Evolutionary conservation across 208 protist species (phyloP).

Genomic region (Leishmania lainsoni): DNA sequence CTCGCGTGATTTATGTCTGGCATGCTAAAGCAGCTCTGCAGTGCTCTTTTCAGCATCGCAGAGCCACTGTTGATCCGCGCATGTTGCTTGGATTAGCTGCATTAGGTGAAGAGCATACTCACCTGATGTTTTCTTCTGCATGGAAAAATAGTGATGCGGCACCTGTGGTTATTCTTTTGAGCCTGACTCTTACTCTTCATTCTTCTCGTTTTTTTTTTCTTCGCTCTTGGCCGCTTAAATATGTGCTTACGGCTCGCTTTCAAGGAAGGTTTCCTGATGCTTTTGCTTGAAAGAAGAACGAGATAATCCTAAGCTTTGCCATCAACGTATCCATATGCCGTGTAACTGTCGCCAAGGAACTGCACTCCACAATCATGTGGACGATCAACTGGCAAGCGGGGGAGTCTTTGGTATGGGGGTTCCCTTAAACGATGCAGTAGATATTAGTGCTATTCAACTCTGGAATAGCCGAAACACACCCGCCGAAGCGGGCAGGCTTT

Average conservation of each 20-base stretch:
- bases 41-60: not conserved
- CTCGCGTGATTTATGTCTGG: not conserved
- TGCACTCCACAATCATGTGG: conserved; percentile 79
- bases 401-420: conserved; percentile 73
- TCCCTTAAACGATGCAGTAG: conserved; percentile 67
- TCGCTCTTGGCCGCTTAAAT: not conserved
- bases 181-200: not conserved
- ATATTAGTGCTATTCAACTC: conserved; percentile 59
- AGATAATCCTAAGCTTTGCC: not conserved
- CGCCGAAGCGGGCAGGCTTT: conserved; percentile 54
- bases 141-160: conserved; percentile 5
- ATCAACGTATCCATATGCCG: conserved; percentile 48
- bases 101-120: not conserved
- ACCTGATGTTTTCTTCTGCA: not conserved
- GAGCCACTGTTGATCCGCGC: not conserved
- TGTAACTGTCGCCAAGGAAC: conserved; percentile 83
- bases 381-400: conserved; percentile 61
- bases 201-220: not conserved
- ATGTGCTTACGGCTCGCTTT: not conserved
- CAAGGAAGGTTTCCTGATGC: not conserved
- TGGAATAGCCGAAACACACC: conserved; percentile 70
- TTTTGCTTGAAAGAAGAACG: not conserved
- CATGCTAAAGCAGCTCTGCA: not conserved
- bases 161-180: not conserved
- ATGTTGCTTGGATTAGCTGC: not conserved